A percentile compares a stretch with the other conserved stretches of the same genome.
These are phyloP conservation scores for Truncatella angustata DNA, from an alignment of 2,329 filamentous ascomycete species.

Conservation along the genomic window DNA sequence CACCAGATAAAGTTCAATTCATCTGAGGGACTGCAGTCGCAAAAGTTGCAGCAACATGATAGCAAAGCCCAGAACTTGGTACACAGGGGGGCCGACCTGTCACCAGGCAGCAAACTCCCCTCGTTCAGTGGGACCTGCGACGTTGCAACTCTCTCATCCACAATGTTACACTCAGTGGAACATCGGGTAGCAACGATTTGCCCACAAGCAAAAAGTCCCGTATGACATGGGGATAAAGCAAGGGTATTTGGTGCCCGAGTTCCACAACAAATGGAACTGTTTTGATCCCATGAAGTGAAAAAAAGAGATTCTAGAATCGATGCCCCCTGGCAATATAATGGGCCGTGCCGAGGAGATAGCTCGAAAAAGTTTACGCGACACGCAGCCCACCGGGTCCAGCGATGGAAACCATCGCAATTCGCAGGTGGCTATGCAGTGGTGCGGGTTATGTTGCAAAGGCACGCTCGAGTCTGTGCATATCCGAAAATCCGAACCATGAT, in stretches of 20 bases:
- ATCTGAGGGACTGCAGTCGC: no score
- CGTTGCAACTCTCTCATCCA: no score
- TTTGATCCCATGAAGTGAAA: background rate
- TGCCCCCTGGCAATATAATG: background rate
- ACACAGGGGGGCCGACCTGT: no score
- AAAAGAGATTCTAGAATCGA: slow-evolving; percentile 4
- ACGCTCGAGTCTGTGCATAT: background rate
- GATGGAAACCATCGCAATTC: background rate
- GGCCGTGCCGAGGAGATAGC: background rate
- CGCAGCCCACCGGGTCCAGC: background rate
- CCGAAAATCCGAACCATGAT: no score
- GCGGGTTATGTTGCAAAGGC: background rate
- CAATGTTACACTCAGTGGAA: no score
- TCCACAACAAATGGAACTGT: background rate
- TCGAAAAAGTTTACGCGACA: background rate
- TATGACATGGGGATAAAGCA: background rate
- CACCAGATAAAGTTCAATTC: no score
- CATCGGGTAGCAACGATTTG: slow-evolving; percentile 1
- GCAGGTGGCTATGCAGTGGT: background rate
- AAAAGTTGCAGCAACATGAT: no score
- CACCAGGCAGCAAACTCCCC: no score
- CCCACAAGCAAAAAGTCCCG: background rate
- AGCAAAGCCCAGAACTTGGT: no score
- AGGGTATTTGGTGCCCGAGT: slow-evolving; percentile 1
- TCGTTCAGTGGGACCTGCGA: no score